A percentile compares a stretch with the other conserved stretches of the same genome.
Evolutionary conservation across 306 rosid species (phyloP).

Genomic region (Glycyrrhiza uralensis): DNA sequence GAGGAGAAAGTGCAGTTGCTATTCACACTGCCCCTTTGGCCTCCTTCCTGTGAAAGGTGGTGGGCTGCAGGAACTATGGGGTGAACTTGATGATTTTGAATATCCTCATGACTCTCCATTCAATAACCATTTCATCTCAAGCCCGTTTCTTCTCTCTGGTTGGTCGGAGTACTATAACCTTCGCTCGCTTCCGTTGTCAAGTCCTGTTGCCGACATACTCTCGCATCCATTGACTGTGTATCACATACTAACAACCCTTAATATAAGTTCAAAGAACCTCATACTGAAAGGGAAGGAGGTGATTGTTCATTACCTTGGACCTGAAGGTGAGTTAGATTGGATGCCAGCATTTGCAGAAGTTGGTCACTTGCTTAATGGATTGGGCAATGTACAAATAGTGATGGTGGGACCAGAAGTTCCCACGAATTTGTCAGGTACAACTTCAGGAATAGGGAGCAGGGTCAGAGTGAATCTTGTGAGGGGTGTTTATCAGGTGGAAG

Average conservation of each 20-base stretch:
- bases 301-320: conserved; percentile 61
- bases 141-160: conserved; percentile 51
- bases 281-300: conserved; percentile 57
- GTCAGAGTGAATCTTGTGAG: conserved; percentile 37
- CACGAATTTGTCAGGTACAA: conserved; percentile 29
- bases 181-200: conserved; percentile 54
- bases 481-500: conserved; percentile 40
- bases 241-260: conserved; percentile 55
- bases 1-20: conserved; percentile 62
- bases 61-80: conserved; percentile 56
- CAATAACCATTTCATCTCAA: conserved; percentile 45
- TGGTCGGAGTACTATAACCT: conserved; percentile 66
- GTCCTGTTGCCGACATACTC: conserved; percentile 56
- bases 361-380: conserved; percentile 58
- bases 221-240: conserved; percentile 59
- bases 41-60: conserved; percentile 64
- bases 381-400: conserved; percentile 48
- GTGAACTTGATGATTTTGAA: conserved; percentile 50
- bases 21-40: conserved; percentile 55
- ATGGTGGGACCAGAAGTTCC: conserved; percentile 39
- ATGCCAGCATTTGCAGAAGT: conserved; percentile 61
- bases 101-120: conserved; percentile 56
- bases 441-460: conserved; percentile 36
- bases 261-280: conserved; percentile 57
- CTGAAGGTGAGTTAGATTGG: conserved; percentile 74